Base-by-base conservation (phyloP, 2,329 filamentous ascomycete species). In the Uncinocarpus reesii region DNA sequence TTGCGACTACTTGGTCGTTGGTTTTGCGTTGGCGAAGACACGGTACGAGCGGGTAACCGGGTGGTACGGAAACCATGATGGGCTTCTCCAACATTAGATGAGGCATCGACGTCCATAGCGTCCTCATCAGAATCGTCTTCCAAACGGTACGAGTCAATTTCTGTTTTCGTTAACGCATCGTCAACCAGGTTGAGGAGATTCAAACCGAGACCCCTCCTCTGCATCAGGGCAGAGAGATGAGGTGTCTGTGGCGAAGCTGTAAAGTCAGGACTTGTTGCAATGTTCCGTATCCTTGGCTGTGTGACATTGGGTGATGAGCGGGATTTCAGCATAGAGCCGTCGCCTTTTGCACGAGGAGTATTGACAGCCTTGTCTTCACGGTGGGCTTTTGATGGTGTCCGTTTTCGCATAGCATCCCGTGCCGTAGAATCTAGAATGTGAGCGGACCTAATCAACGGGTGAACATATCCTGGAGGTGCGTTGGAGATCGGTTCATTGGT, bases 201-300 rank as follows among this genome's bases (percentile, higher is more conserved):
- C 44, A 79, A 72, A 51, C 70, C 68, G 56, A 83, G 76, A 28
- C 81, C 81, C 59, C 73, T 76, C 53, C 69, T 74, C 56, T 78
- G 71, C 66, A 87, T 71, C 40, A 86, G 65, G 34, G 74, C 74
- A 24, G 83, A 85, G 16, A 89, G 71, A 64, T 84, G 75, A 11
- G 84, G 84, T 13, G 79, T 77, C 28, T 78, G 74, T 5, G 74
- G 62, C 8, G 79, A 78, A 43, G 72, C 72, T 47, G 73, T 67
- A 58, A 80, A 79, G 5, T 62, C 56, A n/a, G 64, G 53, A 40
- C 62, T 56, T 4, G 38, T 24, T 26, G 42, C 29, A 29, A 40
- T 42, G 4, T 20, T 32, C 4, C 26, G 38, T 18, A 42, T 18
- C 24, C 26, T 45, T n/a, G 50, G 24, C 18, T 41, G 41, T 18